A percentile compares a stretch with the other conserved stretches of the same genome.
Evolutionary conservation across 441 rosid genomes (phyloP).

Genomic region (Erysimum pusillum): DNA sequence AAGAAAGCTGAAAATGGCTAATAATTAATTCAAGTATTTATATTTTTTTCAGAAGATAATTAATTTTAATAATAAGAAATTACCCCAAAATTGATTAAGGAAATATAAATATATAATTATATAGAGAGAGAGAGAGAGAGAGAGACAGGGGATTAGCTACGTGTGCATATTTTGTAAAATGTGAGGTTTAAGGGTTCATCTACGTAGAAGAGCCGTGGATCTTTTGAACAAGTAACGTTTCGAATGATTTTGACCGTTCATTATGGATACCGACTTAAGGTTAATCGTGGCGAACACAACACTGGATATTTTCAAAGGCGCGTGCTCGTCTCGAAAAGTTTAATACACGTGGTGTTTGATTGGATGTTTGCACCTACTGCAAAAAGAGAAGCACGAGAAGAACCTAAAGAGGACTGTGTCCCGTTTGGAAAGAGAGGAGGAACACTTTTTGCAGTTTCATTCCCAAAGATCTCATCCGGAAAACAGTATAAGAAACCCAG

Average conservation of each 20-base stretch:
- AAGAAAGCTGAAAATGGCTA: conserved; percentile 14
- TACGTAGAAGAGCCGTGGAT: conserved; percentile 43
- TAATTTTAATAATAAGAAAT: not conserved
- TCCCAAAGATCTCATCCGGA: too few species aligned
- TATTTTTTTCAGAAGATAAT: conserved; percentile 1
- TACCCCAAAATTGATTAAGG: not conserved
- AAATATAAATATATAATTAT: not conserved
- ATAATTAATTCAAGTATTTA: not conserved
- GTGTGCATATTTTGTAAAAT: conserved; percentile 23
- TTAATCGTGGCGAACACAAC: conserved; percentile 7
- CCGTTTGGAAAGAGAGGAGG: not conserved
- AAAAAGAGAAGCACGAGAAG: not conserved
- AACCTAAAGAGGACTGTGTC: not conserved
- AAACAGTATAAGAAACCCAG: too few species aligned
- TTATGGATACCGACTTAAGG: not conserved
- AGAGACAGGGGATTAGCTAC: conserved; percentile 30
- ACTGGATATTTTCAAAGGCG: conserved; percentile 29
- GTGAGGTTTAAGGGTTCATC: conserved; percentile 25
- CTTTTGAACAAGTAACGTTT: conserved; percentile 7
- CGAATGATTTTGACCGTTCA: conserved; percentile 6
- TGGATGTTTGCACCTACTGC: not conserved
- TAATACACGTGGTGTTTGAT: conserved; percentile 11
- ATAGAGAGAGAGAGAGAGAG: conserved; percentile 18
- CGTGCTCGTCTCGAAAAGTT: conserved; percentile 28
- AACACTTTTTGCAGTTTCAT: conserved; percentile 17